Evolutionary conservation across 805 yeast genomes (phyloP).

Genomic region (Kodamaea kaohsiungensis): DNA sequence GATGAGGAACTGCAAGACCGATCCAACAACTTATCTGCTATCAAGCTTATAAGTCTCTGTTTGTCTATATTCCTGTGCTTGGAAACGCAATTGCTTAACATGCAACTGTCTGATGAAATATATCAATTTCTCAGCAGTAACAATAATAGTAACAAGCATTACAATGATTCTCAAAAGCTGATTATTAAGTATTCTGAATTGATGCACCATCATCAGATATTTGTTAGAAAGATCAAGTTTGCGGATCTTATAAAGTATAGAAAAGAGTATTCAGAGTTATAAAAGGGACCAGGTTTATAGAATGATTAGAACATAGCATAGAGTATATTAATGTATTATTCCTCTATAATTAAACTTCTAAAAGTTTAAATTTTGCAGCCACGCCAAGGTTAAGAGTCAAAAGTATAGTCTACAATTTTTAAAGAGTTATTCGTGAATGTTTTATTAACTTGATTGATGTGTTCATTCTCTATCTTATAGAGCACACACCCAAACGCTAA

Average conservation of each 20-base stretch:
- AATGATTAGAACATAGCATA: not conserved
- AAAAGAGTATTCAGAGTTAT: not conserved
- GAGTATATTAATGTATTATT: not conserved
- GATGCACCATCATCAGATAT: slow-evolving; percentile 11
- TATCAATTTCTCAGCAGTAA: slow-evolving; percentile 21
- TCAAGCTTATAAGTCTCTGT: slow-evolving; percentile 33
- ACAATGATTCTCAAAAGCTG: slow-evolving; percentile 2
- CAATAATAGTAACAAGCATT: slow-evolving; percentile 5
- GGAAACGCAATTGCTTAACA: slow-evolving; percentile 28
- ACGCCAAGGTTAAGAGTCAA: too few relatives aligned
- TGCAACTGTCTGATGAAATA: slow-evolving; percentile 29
- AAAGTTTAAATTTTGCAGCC: too few relatives aligned
- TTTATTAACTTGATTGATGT: too few relatives aligned
- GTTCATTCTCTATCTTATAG: too few relatives aligned
- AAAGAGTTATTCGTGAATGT: too few relatives aligned
- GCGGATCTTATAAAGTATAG: slow-evolving; percentile 4
- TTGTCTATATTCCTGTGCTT: slow-evolving; percentile 39
- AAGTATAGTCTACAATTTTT: too few relatives aligned
- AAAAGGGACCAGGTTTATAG: not conserved
- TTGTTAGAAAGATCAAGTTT: slow-evolving; percentile 5
- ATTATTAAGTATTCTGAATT: slow-evolving; percentile 13
- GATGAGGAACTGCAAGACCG: not conserved
- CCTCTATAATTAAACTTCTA: not conserved
- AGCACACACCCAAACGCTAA: too few relatives aligned
- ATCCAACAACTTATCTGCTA: slow-evolving; percentile 12